Percentiles rank a stretch among this genome's conserved stretches.
Conservation (phyloP, 2,329 filamentous ascomycete species). For the Phoma sp. region DNA sequence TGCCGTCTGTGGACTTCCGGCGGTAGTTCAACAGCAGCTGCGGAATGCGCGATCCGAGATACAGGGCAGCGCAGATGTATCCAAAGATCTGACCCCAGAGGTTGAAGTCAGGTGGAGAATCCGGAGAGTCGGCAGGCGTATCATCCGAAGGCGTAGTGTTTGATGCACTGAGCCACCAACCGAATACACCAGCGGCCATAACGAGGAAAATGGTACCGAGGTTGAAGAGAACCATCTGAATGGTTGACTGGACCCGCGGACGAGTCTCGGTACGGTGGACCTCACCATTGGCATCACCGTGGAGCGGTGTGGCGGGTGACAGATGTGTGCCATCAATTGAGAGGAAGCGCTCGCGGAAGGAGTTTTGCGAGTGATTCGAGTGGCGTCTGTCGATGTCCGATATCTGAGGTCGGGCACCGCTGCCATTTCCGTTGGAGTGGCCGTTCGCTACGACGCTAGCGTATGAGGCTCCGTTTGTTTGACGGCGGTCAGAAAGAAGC, state of each 20-base stretch:
- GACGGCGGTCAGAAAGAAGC: constrained; percentile 41
- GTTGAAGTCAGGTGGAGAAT: constrained; percentile 69
- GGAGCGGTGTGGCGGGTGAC: constrained; percentile 82
- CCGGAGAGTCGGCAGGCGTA: constrained; percentile 33
- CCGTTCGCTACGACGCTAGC: constrained; percentile 24
- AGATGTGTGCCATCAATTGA: constrained; percentile 71
- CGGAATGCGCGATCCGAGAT: constrained; percentile 87
- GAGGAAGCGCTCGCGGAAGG: constrained; percentile 55
- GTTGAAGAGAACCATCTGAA: constrained; percentile 75
- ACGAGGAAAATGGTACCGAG: constrained; percentile 78
- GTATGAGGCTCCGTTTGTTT: constrained; percentile 28
- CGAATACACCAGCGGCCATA: constrained; percentile 79
- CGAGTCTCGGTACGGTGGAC: constrained; percentile 40
- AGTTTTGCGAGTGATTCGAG: constrained; percentile 41
- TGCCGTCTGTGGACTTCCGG: constrained; percentile 89
- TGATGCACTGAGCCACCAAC: constrained; percentile 75
- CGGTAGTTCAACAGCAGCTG: constrained; percentile 92
- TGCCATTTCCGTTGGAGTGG: constrained; percentile 26
- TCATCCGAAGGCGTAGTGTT: constrained; percentile 28
- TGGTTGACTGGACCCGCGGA: constrained; percentile 49
- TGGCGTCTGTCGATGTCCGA: constrained; percentile 47
- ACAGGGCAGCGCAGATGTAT: constrained; percentile 87
- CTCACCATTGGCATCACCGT: constrained; percentile 45
- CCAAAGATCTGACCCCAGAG: constrained; percentile 87
- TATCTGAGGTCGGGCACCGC: constrained; percentile 33